Evolutionary conservation across 352 stramenopile genomes (phyloP).

Genomic region (Globisporangium camurandrum): DNA sequence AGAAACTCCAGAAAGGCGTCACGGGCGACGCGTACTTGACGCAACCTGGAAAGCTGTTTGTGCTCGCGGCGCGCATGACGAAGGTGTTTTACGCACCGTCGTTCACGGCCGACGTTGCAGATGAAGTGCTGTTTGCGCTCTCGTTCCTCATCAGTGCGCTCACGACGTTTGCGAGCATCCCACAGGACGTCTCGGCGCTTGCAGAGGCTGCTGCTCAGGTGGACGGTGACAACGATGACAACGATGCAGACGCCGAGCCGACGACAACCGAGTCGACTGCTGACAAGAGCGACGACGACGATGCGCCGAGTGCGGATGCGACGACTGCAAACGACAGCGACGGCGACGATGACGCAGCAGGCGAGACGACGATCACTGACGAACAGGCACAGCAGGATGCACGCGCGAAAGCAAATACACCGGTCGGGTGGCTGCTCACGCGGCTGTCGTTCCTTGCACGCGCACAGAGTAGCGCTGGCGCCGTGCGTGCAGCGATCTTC

Average conservation of each 20-base stretch:
- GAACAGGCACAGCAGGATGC: constrained; percentile 37
- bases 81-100: constrained; percentile 63
- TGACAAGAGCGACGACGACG: constrained; percentile 12
- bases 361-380: constrained; percentile 17
- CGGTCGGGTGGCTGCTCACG: constrained; percentile 77
- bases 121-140: constrained; percentile 50
- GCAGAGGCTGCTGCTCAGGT: constrained; percentile 6
- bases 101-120: constrained; percentile 41
- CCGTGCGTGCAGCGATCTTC: constrained; percentile 71
- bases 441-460: constrained; percentile 77
- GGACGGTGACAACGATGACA: constrained; percentile 11
- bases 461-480: constrained; percentile 31
- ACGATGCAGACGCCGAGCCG: constrained; percentile 7
- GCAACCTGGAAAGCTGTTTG: constrained; percentile 50
- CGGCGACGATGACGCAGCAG: constrained; percentile 17
- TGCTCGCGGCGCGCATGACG: constrained; percentile 41
- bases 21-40: constrained; percentile 42
- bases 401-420: constrained; percentile 44
- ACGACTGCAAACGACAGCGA: constrained; percentile 8
- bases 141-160: constrained; percentile 60
- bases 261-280: not conserved
- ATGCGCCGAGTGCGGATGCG: too few species aligned
- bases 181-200: constrained; percentile 46
- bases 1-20: constrained; percentile 22
- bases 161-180: constrained; percentile 37